phyloP scores from a whole-genome alignment of 331 rosid genomes.

The Saraca asoca region DNA sequence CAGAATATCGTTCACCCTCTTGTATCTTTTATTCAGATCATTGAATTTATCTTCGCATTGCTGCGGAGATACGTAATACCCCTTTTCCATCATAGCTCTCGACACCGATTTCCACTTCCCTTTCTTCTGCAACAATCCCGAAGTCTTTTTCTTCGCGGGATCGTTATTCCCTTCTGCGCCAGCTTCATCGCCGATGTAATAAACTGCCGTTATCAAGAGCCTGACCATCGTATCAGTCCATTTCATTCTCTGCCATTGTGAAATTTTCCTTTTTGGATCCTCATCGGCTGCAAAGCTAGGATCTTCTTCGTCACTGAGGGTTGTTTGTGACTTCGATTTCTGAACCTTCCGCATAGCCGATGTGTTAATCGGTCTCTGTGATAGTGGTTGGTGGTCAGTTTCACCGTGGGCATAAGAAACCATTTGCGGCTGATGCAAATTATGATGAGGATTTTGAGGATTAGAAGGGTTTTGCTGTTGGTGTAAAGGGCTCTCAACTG shows the following conservation, averaged over 20 bases:
- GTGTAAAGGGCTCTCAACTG: slow-evolving; percentile 61
- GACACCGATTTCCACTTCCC: slow-evolving; percentile 98
- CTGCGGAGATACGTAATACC: slow-evolving; percentile 87
- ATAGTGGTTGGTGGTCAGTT: slow-evolving; percentile 47
- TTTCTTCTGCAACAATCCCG: slow-evolving; percentile 77
- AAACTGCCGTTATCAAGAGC: slow-evolving; percentile 85
- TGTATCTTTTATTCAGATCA: slow-evolving; percentile 89
- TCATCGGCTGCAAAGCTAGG: slow-evolving; percentile 55
- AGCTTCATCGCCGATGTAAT: slow-evolving; percentile 82
- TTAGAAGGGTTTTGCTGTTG: slow-evolving; percentile 51
- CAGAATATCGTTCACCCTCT: slow-evolving; percentile 87
- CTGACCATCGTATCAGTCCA: slow-evolving; percentile 93
- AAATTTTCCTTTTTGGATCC: slow-evolving; percentile 67
- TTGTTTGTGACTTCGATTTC: slow-evolving; percentile 43
- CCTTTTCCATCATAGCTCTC: slow-evolving; percentile 83
- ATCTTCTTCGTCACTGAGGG: slow-evolving; percentile 77
- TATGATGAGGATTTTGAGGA: slow-evolving; percentile 46
- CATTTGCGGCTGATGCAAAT: slow-evolving; percentile 53
- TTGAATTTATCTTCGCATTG: slow-evolving; percentile 97
- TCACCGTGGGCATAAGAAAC: slow-evolving; percentile 56
- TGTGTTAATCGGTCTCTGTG: slow-evolving; percentile 48
- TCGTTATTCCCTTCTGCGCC: slow-evolving; percentile 52
- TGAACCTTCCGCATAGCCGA: slow-evolving; percentile 34
- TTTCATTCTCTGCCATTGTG: slow-evolving; percentile 98
- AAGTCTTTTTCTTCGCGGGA: slow-evolving; percentile 58